These are phyloP conservation scores for Citrus cavaleriei DNA, from an alignment of 345 rosid genomes.

Conservation along the genomic window DNA sequence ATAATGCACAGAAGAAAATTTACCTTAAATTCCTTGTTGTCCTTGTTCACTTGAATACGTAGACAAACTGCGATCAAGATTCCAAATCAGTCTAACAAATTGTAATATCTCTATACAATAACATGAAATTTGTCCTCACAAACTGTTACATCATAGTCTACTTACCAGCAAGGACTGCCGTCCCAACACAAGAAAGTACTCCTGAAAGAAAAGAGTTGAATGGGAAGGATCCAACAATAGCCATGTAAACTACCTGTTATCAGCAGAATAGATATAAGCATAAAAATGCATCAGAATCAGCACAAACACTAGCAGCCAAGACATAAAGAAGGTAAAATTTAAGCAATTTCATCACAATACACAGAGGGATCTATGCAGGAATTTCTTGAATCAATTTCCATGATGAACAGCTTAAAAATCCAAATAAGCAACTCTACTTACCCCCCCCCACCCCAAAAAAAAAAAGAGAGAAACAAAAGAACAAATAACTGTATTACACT, in stretches of 20 bases:
- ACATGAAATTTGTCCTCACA: background rate
- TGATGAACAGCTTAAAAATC: background rate
- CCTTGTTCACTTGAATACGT: slow-evolving; percentile 98
- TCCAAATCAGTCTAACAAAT: slow-evolving; percentile 4
- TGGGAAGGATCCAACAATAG: slow-evolving; percentile 93
- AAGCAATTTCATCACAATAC: background rate
- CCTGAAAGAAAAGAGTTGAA: slow-evolving; percentile 99
- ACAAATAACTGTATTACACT: background rate
- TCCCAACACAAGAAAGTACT: slow-evolving; percentile 91
- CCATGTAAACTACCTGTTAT: slow-evolving; percentile 85
- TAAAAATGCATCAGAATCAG: background rate
- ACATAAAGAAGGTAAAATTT: background rate
- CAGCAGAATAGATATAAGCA: slow-evolving; percentile 14
- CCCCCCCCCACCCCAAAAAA: background rate
- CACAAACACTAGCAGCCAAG: background rate
- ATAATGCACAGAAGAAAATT: background rate
- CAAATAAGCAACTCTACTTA: background rate
- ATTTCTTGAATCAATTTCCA: background rate
- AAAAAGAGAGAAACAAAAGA: background rate
- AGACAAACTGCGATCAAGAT: slow-evolving; percentile 70
- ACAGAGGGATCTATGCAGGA: background rate
- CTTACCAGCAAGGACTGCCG: slow-evolving; percentile 98
- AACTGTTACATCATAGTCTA: background rate
- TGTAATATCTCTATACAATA: background rate
- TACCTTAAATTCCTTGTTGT: slow-evolving; percentile 97